Percentiles rank a stretch among this genome's conserved stretches.
Evolutionary conservation across 306 rosid species (phyloP).

Genomic region (Fragaria iinumae): DNA sequence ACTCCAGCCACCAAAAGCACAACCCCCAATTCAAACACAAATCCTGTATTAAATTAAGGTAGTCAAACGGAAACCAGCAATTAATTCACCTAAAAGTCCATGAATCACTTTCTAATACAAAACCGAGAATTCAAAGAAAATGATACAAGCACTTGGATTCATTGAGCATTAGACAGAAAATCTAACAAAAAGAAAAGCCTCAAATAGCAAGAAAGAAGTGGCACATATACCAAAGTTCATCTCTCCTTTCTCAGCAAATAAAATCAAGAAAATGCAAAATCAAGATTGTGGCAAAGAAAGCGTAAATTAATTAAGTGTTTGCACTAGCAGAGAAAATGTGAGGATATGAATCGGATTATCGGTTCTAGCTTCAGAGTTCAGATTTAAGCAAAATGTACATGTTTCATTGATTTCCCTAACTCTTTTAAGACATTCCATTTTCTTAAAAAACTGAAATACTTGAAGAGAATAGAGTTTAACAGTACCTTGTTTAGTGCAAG

Average conservation of each 20-base stretch:
- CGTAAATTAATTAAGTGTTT: too few relatives aligned
- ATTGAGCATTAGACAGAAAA: neutral
- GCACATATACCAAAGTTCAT: too few relatives aligned
- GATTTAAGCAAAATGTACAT: too few relatives aligned
- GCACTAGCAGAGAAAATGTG: too few relatives aligned
- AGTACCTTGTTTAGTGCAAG: neutral
- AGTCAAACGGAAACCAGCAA: neutral
- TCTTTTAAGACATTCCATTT: too few relatives aligned
- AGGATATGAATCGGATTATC: too few relatives aligned
- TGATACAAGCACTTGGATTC: neutral
- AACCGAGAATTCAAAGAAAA: neutral
- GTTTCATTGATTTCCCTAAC: too few relatives aligned
- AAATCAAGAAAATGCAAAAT: too few relatives aligned
- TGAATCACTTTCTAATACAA: neutral
- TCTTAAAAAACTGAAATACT: neutral
- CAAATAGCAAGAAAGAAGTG: neutral
- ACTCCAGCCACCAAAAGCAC: neutral
- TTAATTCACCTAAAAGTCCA: neutral
- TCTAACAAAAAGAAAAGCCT: neutral
- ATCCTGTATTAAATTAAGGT: neutral
- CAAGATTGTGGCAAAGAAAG: too few relatives aligned
- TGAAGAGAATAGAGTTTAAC: neutral
- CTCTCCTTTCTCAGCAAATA: too few relatives aligned
- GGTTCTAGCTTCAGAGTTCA: neutral
- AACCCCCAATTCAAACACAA: neutral